These are phyloP conservation scores for Xanthoceras sorbifolium DNA, from an alignment of 345 rosid species.

Conservation along the genomic window DNA sequence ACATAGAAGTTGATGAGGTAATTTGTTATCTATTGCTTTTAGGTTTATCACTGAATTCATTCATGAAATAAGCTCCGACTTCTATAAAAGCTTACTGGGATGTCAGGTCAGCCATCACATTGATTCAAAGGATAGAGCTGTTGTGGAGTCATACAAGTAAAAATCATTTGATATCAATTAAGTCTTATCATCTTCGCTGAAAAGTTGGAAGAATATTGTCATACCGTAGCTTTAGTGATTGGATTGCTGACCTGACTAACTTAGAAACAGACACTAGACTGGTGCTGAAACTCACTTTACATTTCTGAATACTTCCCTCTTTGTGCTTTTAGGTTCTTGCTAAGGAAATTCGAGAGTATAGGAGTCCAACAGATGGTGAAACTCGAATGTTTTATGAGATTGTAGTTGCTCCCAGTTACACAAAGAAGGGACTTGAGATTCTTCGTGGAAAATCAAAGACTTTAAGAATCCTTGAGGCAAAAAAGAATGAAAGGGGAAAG, in stretches of 20 bases:
- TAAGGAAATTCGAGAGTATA: slow-evolving; percentile 80
- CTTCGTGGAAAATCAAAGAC: slow-evolving; percentile 91
- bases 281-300: slow-evolving; percentile 5
- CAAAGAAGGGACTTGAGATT: slow-evolving; percentile 81
- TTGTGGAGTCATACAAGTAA: background rate
- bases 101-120: too few species aligned
- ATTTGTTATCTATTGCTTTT: slow-evolving; percentile 9
- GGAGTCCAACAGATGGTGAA: slow-evolving; percentile 95
- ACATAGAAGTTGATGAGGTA: slow-evolving; percentile 89
- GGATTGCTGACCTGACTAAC: background rate
- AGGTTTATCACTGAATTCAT: background rate
- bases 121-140: too few species aligned
- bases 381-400: slow-evolving; percentile 97
- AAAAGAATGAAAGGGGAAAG: slow-evolving; percentile 73
- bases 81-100: too few species aligned
- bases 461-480: slow-evolving; percentile 84
- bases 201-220: background rate
- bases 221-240: background rate
- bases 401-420: slow-evolving; percentile 87
- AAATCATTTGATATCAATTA: background rate
- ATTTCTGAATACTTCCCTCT: slow-evolving; percentile 18
- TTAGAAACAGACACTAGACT: background rate
- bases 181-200: background rate
- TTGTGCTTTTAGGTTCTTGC: slow-evolving; percentile 60
- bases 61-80: too few species aligned